phyloP scores from a whole-genome alignment of 2,329 filamentous ascomycete genomes.

The Scedosporium aurantiacum region DNA sequence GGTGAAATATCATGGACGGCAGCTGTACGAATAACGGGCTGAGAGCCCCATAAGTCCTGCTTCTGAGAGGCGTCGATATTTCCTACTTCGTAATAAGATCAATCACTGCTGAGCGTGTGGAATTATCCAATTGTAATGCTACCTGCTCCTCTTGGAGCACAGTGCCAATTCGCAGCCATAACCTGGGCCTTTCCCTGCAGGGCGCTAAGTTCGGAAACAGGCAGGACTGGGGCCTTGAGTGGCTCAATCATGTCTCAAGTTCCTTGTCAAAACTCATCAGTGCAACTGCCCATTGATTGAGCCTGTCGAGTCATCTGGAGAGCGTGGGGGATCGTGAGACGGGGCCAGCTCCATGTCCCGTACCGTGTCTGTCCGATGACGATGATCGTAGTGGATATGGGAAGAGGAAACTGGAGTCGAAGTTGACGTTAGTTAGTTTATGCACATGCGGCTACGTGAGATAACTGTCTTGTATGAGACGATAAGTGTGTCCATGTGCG shows the following conservation, averaged over 20 bases:
- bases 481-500: neutral
- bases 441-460: neutral
- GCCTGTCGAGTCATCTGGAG: neutral
- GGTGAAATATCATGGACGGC: no score
- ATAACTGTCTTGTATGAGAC: neutral
- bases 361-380: neutral
- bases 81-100: no score
- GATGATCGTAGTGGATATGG: neutral
- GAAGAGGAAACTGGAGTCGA: neutral
- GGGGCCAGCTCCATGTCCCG: neutral
- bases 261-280: neutral
- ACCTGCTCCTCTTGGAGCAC: neutral
- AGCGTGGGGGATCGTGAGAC: neutral
- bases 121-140: no score
- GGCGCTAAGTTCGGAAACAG: conserved; percentile 1
- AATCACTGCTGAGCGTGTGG: no score
- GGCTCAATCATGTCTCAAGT: neutral
- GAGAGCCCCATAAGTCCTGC: no score
- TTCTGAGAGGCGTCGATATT: no score
- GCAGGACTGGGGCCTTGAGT: neutral
- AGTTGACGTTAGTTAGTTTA: neutral
- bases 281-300: neutral
- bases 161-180: neutral
- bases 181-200: neutral
- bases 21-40: no score